Conservation (phyloP, 768 basidiomycete species). For the Suillus fuscotomentosus region DNA sequence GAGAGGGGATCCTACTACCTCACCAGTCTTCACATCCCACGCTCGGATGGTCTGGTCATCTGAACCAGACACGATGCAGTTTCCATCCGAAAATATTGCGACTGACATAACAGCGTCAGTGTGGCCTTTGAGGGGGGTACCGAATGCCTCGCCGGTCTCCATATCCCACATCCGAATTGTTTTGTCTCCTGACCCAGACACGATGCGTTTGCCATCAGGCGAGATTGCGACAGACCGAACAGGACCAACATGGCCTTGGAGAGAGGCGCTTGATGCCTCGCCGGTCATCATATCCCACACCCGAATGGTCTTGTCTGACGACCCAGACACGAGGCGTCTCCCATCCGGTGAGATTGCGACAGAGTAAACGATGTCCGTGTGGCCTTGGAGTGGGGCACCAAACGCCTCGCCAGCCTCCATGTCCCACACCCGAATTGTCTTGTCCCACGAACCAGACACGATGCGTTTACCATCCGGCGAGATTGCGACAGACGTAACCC, state of each 20-base stretch:
- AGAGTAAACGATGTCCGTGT: neutral
- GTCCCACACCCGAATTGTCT: constrained; percentile 10
- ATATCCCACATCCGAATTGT: neutral
- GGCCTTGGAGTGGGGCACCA: neutral
- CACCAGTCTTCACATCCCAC: too few species aligned
- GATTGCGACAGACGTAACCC: neutral
- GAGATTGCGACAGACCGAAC: neutral
- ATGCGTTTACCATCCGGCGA: neutral
- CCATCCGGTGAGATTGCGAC: neutral
- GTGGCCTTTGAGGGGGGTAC: too few species aligned
- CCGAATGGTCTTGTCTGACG: rapidly evolving
- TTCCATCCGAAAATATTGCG: too few species aligned
- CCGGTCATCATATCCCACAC: neutral
- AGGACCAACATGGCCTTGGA: neutral
- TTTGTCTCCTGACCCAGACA: constrained; percentile 1
- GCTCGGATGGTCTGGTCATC: too few species aligned
- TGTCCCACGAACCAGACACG: neutral
- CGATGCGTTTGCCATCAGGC: neutral
- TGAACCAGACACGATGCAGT: too few species aligned
- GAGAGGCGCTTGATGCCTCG: neutral
- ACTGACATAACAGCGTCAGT: too few species aligned
- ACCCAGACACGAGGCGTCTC: neutral
- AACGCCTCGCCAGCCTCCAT: neutral
- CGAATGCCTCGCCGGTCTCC: neutral
- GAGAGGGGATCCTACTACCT: neutral